A percentile compares a stretch with the other conserved stretches of the same genome.
phyloP scores from a whole-genome alignment of 169 alveolate genomes.

The Plasmodium berghei region DNA sequence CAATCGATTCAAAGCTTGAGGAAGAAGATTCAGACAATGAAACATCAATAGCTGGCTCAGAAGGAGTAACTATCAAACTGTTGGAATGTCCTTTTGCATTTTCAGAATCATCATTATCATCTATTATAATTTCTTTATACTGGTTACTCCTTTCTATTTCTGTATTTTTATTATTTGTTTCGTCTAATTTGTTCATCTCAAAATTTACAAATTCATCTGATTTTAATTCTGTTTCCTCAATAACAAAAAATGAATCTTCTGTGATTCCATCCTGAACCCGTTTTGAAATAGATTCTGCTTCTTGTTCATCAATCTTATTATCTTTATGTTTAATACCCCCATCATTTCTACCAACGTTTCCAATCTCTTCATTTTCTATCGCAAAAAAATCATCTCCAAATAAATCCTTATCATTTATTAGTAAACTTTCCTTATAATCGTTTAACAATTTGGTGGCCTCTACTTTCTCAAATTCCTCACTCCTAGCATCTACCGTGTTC shows the following conservation, averaged over 20 bases:
- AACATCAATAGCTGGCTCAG: too few species aligned
- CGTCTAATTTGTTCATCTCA: too few species aligned
- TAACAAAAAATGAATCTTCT: not conserved
- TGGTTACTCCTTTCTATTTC: too few species aligned
- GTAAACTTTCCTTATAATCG: conserved; percentile 34
- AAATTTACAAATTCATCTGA: too few species aligned
- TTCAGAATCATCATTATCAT: too few species aligned
- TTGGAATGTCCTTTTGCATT: too few species aligned
- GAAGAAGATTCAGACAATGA: too few species aligned
- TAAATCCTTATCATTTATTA: conserved; percentile 42
- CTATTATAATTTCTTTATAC: too few species aligned
- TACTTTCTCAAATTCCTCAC: not conserved
- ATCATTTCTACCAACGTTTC: not conserved
- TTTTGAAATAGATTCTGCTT: not conserved
- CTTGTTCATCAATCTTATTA: not conserved
- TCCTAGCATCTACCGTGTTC: not conserved
- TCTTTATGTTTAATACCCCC: not conserved
- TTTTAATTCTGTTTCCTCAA: too few species aligned
- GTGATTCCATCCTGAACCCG: not conserved
- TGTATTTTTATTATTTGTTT: too few species aligned
- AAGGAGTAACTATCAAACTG: too few species aligned
- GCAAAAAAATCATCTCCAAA: conserved; percentile 53
- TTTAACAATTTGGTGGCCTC: conserved; percentile 4
- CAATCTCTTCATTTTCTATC: not conserved
- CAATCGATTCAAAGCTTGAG: too few species aligned